Evolutionary conservation across 495 filamentous ascomycete species (phyloP), one percentile per base, ranked within the genome.

Genomic region (Recurvomyces mirabilis): DNA sequence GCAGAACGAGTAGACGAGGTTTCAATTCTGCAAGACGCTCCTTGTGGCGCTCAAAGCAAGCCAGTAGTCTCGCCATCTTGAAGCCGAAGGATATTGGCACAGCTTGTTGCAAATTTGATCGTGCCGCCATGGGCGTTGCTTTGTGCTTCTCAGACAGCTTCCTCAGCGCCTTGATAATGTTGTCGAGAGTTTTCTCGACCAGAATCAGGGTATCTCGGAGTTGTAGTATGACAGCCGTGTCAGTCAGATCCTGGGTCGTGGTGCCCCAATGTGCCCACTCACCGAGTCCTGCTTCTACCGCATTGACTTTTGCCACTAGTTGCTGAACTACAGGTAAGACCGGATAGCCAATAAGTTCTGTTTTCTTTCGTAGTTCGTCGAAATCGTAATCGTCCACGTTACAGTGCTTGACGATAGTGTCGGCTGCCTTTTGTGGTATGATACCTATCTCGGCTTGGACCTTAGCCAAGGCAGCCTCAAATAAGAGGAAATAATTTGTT

Each of bases 201-300:
- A 48, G 20, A 13, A 11, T 19, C n/a, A 55, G 26, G 2, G 53
- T 52, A 20, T 55, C 53, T 1, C 49, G 48, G 5, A 55, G 49
- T 25, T 55, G 53, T 19, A 55, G 28, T 3, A 55, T 41, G 1
- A 40, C 41, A 20, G 53, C 43, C 3, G 53, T 55, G 24, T 55
- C 53, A 12, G 49, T 55, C 12, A 55, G 9, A 41, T 55, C 53
- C 32, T 55, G 52, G 9, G 53, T 55, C 6, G 49, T 55, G 13
- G 53, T 35, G 14, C 53, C 53, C 53, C 53, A 55, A 39, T 55
- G 53, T 26, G 44, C 21, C 53, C 53, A 55, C 29, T 55, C 53
- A 2, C 53, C 53, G 14, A 55, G 26, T 19, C 49, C 43, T 13
- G 30, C 23, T 38, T 55, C 53, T 15, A 52, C 49, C 5, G 21